phyloP scores from a whole-genome alignment of 441 rosid genomes.

The Populus trichocarpa region DNA sequence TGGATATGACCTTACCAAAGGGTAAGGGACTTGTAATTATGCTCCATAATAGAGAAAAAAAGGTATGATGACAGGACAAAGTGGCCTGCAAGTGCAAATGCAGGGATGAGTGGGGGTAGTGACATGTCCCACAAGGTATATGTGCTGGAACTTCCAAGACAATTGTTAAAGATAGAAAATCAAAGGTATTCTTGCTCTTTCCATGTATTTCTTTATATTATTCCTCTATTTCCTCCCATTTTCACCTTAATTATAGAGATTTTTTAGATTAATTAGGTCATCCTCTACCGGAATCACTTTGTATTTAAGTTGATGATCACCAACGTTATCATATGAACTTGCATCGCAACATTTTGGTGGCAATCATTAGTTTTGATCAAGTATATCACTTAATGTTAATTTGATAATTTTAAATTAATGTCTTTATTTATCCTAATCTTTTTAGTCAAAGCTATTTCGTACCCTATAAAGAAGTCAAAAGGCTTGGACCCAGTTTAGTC shows the following conservation, averaged over 20 bases:
- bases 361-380: background rate
- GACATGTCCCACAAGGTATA: background rate
- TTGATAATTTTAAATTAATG: background rate
- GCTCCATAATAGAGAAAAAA: background rate
- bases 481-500: background rate
- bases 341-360: background rate
- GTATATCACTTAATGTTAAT: background rate
- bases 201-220: background rate
- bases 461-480: background rate
- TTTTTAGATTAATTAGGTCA: background rate
- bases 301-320: background rate
- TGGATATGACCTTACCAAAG: background rate
- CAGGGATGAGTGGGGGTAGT: background rate
- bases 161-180: background rate
- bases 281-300: background rate
- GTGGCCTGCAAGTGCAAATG: background rate
- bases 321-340: background rate
- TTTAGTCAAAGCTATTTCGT: background rate
- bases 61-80: background rate
- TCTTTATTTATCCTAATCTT: background rate
- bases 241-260: background rate
- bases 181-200: background rate
- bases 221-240: background rate
- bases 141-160: constrained; percentile 17
- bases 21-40: background rate